Evolutionary conservation across 176 grass and related monocot species (phyloP), one percentile per base, ranked within the genome.

Genomic region (Lolium perenne): DNA sequence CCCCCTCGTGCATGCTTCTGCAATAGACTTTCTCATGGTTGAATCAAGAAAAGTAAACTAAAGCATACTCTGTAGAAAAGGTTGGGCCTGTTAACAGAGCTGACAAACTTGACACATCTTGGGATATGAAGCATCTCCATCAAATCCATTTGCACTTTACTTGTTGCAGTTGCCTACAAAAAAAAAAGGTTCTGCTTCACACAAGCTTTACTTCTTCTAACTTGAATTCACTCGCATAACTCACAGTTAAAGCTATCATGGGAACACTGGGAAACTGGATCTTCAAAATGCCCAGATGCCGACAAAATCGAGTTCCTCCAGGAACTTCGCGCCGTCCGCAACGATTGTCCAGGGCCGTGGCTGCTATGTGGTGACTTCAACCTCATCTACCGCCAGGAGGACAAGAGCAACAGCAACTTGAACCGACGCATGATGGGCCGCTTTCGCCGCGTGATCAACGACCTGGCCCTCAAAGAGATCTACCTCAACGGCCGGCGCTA

Each of bases 71-170:
- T 95, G 66, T 98, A 98, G 71, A 98, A 95, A 65, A 98, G 87
- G 77, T 98, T 98, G 59, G 95, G 89, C 57, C 95, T 94, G 83
- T 98, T 98, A 61, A 95, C 88, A 65, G 93, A 91, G 86, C 89
- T 98, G 76, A 95, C 88, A 89, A 98, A 98, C 74, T 95, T 98
- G 71, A 95, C 86, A 79, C 89, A 98, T 82, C 86, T 91, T 10
- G 85, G 87, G 76, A 98, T 92, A 77, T 98, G 95, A 86, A 98
- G 95, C 95, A 98, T 98, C 69, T 95, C 91, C 59, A 95, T 98
- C 81, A 98, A 81, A 91, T 98, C 95, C 38, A 79, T 81, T 89
- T 95, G 95, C 53, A 98, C 95, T 77, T 93, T 98, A 80, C 81
- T 92, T 78, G 95, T 98, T 48, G 95, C 93, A 86, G 95, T 98